Conservation (phyloP, 768 basidiomycete species). For the Leccinum incarnatum region DNA sequence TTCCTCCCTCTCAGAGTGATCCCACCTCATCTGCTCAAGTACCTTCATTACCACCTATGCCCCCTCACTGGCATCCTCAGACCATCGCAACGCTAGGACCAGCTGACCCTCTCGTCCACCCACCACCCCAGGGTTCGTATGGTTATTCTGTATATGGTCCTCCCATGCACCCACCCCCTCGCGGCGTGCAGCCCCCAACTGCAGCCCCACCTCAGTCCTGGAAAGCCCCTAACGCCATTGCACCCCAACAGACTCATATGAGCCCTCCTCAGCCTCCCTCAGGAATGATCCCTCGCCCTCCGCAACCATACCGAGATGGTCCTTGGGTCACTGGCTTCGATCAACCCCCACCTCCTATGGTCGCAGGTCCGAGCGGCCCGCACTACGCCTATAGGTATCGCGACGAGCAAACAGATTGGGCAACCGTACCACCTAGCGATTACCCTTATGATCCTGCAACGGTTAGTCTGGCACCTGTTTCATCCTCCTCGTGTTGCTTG, state of each 20-base stretch:
- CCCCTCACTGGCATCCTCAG: slow-evolving; percentile 28
- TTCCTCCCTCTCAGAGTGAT: slow-evolving; percentile 22
- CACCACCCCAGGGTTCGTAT: slow-evolving; percentile 29
- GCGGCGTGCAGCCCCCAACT: slow-evolving; percentile 44
- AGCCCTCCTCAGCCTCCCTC: slow-evolving; percentile 45
- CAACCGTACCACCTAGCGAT: slow-evolving; percentile 38
- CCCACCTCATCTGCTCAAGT: slow-evolving; percentile 26
- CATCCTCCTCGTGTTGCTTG: slow-evolving; percentile 1
- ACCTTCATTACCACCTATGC: slow-evolving; percentile 25
- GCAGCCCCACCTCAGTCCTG: slow-evolving; percentile 59
- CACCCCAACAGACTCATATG: slow-evolving; percentile 64
- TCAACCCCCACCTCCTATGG: slow-evolving; percentile 46
- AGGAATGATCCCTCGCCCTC: slow-evolving; percentile 45
- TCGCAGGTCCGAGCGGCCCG: slow-evolving; percentile 42
- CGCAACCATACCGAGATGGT: slow-evolving; percentile 46
- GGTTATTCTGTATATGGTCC: slow-evolving; percentile 39
- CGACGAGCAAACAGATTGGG: slow-evolving; percentile 54
- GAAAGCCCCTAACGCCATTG: slow-evolving; percentile 59
- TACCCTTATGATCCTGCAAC: slow-evolving; percentile 55
- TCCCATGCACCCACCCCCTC: slow-evolving; percentile 36
- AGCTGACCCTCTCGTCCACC: slow-evolving; percentile 27
- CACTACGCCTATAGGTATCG: slow-evolving; percentile 62
- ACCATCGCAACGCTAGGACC: slow-evolving; percentile 29
- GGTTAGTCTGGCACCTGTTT: slow-evolving; percentile 35
- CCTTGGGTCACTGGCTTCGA: slow-evolving; percentile 58